Base-by-base conservation (phyloP, 2,329 filamentous ascomycete species). In the Aureobasidium sp. region DNA sequence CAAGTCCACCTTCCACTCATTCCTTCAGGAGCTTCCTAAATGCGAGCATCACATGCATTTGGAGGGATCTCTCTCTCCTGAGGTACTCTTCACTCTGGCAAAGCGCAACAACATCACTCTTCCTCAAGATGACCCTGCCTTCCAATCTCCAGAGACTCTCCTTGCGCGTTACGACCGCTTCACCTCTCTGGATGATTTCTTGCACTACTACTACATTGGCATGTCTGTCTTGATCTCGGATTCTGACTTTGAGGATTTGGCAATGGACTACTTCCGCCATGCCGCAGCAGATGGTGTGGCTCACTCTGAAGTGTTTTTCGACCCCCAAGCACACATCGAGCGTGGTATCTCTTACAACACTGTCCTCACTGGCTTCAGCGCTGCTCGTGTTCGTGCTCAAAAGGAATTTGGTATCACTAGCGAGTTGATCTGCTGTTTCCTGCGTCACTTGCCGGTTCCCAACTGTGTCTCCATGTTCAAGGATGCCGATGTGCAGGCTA, bases 21-120 rank as follows among this genome's bases (percentile, higher is more conserved):
- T 88, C 65, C 75, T 90, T 32, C 68, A 71, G 48, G 76, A 76
- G 27, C 77, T 90, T 25, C 86, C 86, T 58, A 90, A 90, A 73
- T 87, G 84, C 70, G 87, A 91, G 67, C 86, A 90, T 64, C 87
- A 90, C 69, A 79, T 90, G 51, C 87, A 91, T 65, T 76, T 91
- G 29, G 86, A 90, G 68, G 87, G 87, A 53, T 84, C 84, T 11
- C 76, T 91, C 32, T 81, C 83, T 35, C 85, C 86, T 1, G 71
- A 76, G 53, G 74, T 89, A 34, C 79, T 90, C 57, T 90, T 90
- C 71, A 63, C 73, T 25, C 79, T 91, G 4, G 84, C 87, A 5
- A 65, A 71, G 30, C 79, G 79, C 62, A 89, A 91, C 74, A 72
- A 72, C 52, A 79, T 90, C 60, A 34, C 72, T 2, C 75, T 90